Percentiles rank a stretch among this genome's conserved stretches.
Conservation (phyloP, 177 flowering plant genomes). For the Vitis hybrid region DNA sequence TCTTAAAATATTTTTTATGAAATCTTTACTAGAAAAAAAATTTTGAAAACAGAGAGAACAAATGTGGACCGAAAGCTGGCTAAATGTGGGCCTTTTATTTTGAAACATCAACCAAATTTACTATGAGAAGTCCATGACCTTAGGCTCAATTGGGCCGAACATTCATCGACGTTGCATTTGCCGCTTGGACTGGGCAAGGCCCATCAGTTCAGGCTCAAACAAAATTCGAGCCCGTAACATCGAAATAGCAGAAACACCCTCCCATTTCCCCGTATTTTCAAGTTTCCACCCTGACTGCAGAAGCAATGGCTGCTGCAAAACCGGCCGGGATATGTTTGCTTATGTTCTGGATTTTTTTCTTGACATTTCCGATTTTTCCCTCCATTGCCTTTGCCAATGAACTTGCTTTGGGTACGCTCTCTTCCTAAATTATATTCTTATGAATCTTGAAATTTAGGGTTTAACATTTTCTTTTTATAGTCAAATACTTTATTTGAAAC, state of each 20-base stretch:
- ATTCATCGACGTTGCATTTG: no score
- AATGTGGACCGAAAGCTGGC: no score
- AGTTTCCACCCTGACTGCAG: conserved; percentile 5
- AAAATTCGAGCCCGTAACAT: background rate
- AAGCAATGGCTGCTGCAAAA: conserved; percentile 15
- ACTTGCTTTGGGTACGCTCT: conserved; percentile 20
- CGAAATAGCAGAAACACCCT: conserved; percentile 24
- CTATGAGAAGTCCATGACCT: background rate
- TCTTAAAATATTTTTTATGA: no score
- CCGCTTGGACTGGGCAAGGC: background rate
- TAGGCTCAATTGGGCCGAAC: no score
- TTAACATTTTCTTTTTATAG: background rate
- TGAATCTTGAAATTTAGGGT: background rate
- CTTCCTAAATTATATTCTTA: background rate
- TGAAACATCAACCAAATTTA: no score
- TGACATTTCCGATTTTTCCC: background rate
- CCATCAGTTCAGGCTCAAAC: background rate
- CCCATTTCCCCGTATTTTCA: conserved; percentile 1
- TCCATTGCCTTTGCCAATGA: conserved; percentile 12
- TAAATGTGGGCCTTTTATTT: no score
- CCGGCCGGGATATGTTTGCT: conserved; percentile 8
- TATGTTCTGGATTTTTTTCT: conserved; percentile 14
- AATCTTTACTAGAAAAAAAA: no score
- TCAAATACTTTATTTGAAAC: background rate
- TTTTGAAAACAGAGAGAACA: no score